Percentiles rank a stretch among this genome's conserved stretches.
phyloP scores from a whole-genome alignment of 2,329 filamentous ascomycete genomes.

The Phoma herbarum region DNA sequence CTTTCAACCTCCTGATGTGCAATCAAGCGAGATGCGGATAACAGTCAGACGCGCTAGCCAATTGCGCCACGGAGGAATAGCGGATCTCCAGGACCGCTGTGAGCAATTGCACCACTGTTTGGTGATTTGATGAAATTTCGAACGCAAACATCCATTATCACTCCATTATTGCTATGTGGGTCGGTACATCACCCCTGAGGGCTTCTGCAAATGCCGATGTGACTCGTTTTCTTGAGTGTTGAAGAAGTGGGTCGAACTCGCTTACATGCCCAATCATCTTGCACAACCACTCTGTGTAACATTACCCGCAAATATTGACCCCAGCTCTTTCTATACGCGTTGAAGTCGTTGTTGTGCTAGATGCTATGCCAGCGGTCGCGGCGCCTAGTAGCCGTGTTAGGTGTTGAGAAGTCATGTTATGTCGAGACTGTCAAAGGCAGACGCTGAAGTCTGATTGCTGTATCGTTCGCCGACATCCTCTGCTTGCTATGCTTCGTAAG shows the following conservation, averaged over 20 bases:
- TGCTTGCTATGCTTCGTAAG: constrained; percentile 21
- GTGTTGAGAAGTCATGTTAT: not conserved
- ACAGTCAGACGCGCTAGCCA: constrained; percentile 71
- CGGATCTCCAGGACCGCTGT: not conserved
- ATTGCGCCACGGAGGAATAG: constrained; percentile 55
- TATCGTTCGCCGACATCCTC: not conserved
- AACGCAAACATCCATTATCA: not conserved
- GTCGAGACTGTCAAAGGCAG: not conserved
- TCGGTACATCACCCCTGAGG: not conserved
- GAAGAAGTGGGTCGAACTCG: constrained; percentile 20
- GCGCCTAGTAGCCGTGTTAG: not conserved
- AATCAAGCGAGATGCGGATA: constrained; percentile 45
- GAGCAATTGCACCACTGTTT: constrained; percentile 4
- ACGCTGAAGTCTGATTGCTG: not conserved
- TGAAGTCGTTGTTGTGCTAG: not conserved
- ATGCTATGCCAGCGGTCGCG: not conserved
- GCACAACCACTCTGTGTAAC: not conserved
- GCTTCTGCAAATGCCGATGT: not conserved
- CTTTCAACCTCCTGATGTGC: constrained; percentile 45
- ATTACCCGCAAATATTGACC: not conserved
- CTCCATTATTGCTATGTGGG: accelerated
- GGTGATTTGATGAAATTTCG: constrained; percentile 27
- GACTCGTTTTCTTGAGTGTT: not conserved
- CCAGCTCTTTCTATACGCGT: not conserved
- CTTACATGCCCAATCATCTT: constrained; percentile 15